phyloP scores from a whole-genome alignment of 257 asterid species.

The Salvia rosmarinus region DNA sequence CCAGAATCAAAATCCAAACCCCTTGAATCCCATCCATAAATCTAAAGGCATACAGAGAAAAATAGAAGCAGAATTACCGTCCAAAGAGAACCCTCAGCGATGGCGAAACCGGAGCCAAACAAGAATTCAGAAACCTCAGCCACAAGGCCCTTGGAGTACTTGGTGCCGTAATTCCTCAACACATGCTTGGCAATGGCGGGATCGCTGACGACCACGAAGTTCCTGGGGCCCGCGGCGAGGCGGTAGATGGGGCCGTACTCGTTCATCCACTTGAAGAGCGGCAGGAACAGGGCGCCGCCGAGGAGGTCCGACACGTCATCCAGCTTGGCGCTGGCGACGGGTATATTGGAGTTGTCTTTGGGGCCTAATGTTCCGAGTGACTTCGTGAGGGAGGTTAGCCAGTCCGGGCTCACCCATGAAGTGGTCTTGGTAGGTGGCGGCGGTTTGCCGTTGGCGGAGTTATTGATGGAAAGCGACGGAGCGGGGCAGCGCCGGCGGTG shows the following conservation, averaged over 20 bases:
- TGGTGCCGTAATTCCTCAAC: slow-evolving; percentile 75
- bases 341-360: slow-evolving; percentile 84
- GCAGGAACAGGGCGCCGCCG: slow-evolving; percentile 92
- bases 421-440: slow-evolving; percentile 49
- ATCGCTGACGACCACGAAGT: slow-evolving; percentile 85
- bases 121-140: slow-evolving; percentile 91
- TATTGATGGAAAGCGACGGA: slow-evolving; percentile 40
- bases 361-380: slow-evolving; percentile 53
- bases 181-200: slow-evolving; percentile 93
- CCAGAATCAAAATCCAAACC: neutral
- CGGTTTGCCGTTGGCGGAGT: slow-evolving; percentile 51
- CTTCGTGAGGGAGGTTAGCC: slow-evolving; percentile 78
- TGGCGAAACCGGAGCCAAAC: slow-evolving; percentile 98
- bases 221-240: slow-evolving; percentile 83
- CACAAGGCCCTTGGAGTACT: slow-evolving; percentile 83
- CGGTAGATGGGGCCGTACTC: slow-evolving; percentile 85
- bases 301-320: slow-evolving; percentile 89
- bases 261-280: slow-evolving; percentile 91
- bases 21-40: neutral
- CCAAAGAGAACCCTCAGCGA: slow-evolving; percentile 98
- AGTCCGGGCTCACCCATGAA: slow-evolving; percentile 93
- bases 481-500: slow-evolving; percentile 25
- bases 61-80: slow-evolving; percentile 50
- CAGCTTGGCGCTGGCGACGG: slow-evolving; percentile 77
- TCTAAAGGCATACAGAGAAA: neutral